These are phyloP conservation scores for Pulveroboletus ravenelii DNA, from an alignment of 768 basidiomycete genomes.

Conservation along the genomic window DNA sequence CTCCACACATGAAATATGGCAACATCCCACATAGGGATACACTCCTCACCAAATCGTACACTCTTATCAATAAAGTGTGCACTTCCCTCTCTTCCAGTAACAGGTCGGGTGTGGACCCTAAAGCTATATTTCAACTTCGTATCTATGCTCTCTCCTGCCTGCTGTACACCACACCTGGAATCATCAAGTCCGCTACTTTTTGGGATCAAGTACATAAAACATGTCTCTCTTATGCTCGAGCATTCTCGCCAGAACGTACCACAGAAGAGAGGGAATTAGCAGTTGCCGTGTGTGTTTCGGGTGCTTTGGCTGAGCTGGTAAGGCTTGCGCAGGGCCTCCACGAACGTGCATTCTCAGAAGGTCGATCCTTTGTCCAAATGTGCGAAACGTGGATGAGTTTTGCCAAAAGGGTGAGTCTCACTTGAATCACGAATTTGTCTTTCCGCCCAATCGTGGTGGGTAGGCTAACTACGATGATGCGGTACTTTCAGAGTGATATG, in stretches of 20 bases:
- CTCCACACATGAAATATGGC: slow-evolving; percentile 34
- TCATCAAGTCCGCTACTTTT: slow-evolving; percentile 47
- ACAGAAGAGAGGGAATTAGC: slow-evolving; percentile 26
- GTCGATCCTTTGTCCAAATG: slow-evolving; percentile 52
- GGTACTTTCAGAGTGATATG: slow-evolving; percentile 41
- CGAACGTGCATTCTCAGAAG: slow-evolving; percentile 40
- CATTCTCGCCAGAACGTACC: slow-evolving; percentile 11
- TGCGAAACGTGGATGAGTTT: slow-evolving; percentile 72
- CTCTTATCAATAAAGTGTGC: slow-evolving; percentile 38
- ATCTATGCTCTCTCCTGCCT: slow-evolving; percentile 43
- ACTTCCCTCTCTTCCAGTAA: slow-evolving; percentile 28
- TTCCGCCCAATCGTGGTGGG: neutral
- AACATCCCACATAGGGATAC: slow-evolving; percentile 45
- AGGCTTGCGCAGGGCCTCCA: slow-evolving; percentile 34
- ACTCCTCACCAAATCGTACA: slow-evolving; percentile 58
- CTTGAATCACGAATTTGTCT: neutral
- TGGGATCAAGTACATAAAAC: slow-evolving; percentile 66
- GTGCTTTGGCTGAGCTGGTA: slow-evolving; percentile 43
- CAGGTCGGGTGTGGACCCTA: slow-evolving; percentile 8
- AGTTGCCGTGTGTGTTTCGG: slow-evolving; percentile 35
- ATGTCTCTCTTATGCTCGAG: slow-evolving; percentile 32
- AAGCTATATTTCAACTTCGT: slow-evolving; percentile 36
- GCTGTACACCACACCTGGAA: slow-evolving; percentile 46
- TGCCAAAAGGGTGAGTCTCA: slow-evolving; percentile 52
- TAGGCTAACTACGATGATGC: neutral